Percentiles rank a stretch among this genome's conserved stretches.
These are phyloP conservation scores for Cryoendolithus antarcticus DNA, from an alignment of 2,329 filamentous ascomycete species.

Conservation along the genomic window DNA sequence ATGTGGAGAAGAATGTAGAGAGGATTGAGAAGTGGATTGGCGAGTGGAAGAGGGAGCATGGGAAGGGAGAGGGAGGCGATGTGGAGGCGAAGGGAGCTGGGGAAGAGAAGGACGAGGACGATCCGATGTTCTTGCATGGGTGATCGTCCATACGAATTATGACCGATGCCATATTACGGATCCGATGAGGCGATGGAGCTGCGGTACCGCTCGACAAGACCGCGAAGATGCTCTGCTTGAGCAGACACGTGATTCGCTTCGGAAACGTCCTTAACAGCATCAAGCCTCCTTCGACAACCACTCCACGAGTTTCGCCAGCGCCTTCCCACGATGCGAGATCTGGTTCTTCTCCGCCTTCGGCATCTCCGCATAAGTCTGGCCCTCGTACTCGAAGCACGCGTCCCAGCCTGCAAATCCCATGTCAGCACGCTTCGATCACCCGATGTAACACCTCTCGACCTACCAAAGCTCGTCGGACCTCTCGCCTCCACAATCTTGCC, in stretches of 20 bases:
- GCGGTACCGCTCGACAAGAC: too few relatives aligned
- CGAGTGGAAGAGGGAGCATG: conserved; percentile 65
- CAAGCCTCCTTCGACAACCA: conserved; percentile 44
- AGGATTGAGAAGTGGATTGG: conserved; percentile 70
- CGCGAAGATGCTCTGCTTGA: too few relatives aligned
- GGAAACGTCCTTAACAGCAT: not conserved
- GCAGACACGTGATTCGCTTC: too few relatives aligned
- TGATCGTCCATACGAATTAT: conserved; percentile 7
- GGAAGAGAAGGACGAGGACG: conserved; percentile 16
- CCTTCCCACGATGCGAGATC: conserved; percentile 81
- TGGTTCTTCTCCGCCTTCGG: conserved; percentile 75
- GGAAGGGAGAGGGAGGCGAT: conserved; percentile 15
- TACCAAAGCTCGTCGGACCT: conserved; percentile 73
- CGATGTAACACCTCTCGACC: conserved; percentile 19
- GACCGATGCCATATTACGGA: too few relatives aligned
- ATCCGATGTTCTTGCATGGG: conserved; percentile 24
- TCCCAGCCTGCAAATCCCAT: conserved; percentile 65
- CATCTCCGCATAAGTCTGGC: conserved; percentile 94
- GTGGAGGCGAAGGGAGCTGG: conserved; percentile 12
- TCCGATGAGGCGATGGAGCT: too few relatives aligned
- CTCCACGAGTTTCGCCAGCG: conserved; percentile 70
- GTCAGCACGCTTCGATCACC: conserved; percentile 8
- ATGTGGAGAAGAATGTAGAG: conserved; percentile 81
- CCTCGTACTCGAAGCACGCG: conserved; percentile 86
- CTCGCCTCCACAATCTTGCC: conserved; percentile 76